A percentile compares a stretch with the other conserved stretches of the same genome.
These are phyloP conservation scores for Reticulascus tulasneorum DNA, from an alignment of 2,329 filamentous ascomycete species.

Conservation along the genomic window DNA sequence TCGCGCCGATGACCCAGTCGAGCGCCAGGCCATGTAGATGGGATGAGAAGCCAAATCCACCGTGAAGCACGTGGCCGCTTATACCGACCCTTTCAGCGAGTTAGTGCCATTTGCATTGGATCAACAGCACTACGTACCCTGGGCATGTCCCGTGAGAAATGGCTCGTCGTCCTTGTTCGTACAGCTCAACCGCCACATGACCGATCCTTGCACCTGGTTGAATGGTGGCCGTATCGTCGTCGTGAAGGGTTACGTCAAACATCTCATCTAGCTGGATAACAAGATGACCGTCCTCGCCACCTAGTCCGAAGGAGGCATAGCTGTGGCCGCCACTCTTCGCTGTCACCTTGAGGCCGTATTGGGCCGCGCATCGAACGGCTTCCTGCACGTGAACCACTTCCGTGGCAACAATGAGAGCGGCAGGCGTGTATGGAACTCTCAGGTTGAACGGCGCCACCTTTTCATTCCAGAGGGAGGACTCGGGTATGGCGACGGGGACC, in stretches of 20 bases:
- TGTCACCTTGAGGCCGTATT: constrained; percentile 40
- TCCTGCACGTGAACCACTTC: constrained; percentile 39
- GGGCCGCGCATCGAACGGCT: constrained; percentile 40
- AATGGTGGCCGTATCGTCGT: constrained; percentile 34
- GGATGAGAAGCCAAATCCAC: constrained; percentile 31
- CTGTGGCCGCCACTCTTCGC: constrained; percentile 49
- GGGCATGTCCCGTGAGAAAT: constrained; percentile 51
- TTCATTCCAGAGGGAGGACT: constrained; percentile 12
- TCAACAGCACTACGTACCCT: constrained; percentile 28
- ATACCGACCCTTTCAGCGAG: constrained; percentile 28
- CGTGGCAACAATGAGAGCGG: constrained; percentile 38
- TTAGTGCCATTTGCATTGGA: background rate
- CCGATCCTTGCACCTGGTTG: constrained; percentile 49
- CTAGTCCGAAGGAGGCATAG: constrained; percentile 45
- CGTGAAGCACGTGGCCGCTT: constrained; percentile 35
- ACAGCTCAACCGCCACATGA: constrained; percentile 37
- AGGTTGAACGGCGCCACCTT: constrained; percentile 26
- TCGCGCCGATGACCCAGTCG: constrained; percentile 30
- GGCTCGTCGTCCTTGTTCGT: constrained; percentile 32
- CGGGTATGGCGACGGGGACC: constrained; percentile 16
- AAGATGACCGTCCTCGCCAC: constrained; percentile 44
- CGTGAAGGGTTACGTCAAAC: constrained; percentile 37
- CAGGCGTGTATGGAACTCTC: constrained; percentile 31
- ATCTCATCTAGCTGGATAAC: constrained; percentile 43
- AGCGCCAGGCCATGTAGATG: constrained; percentile 22